phyloP scores from a whole-genome alignment of 2,329 filamentous ascomycete species.

The Sporothrix pallida region DNA sequence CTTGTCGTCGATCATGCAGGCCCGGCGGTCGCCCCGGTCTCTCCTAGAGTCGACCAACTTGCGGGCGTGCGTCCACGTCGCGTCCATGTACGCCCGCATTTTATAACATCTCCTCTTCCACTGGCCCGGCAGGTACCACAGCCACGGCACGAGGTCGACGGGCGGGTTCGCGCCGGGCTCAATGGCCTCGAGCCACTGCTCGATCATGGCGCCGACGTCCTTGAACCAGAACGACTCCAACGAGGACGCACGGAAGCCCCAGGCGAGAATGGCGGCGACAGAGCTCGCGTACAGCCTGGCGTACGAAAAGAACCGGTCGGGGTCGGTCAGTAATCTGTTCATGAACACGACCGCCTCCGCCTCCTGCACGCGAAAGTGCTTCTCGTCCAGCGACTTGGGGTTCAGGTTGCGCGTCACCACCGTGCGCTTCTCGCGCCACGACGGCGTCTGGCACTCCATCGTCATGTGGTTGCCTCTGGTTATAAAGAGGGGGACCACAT shows the following conservation, averaged over 20 bases:
- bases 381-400: background rate
- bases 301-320: background rate
- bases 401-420: background rate
- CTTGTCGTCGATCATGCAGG: background rate
- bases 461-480: background rate
- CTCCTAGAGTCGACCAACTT: background rate
- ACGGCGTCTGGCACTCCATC: background rate
- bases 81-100: background rate
- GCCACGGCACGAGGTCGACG: background rate
- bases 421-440: constrained; percentile 1
- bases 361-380: background rate
- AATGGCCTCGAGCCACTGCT: background rate
- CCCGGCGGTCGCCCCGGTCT: background rate
- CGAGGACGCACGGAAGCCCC: background rate
- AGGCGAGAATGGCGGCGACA: background rate
- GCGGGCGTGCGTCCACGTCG: background rate
- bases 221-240: background rate
- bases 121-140: background rate
- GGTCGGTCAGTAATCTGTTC: background rate
- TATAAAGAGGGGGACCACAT: background rate
- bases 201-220: background rate
- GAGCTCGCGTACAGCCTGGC: too few relatives aligned
- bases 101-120: background rate
- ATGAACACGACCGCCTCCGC: background rate
- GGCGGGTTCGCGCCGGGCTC: constrained; percentile 6